These are phyloP conservation scores for Corymbia citriodora DNA, from an alignment of 441 rosid species.

Conservation along the genomic window DNA sequence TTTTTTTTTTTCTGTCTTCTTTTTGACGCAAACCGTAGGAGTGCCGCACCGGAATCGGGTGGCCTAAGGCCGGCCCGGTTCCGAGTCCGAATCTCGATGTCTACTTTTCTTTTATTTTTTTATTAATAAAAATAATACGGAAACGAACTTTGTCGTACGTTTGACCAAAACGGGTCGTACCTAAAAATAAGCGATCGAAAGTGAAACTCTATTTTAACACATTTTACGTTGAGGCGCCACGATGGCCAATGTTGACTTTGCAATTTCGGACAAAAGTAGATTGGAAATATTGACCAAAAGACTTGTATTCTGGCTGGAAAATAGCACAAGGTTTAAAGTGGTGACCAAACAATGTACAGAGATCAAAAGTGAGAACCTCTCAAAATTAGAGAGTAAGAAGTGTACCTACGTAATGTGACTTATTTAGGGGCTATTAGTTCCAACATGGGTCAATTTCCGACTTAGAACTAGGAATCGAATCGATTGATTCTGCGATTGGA, in stretches of 20 bases:
- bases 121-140: background rate
- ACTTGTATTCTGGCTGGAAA: background rate
- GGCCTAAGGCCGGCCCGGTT: background rate
- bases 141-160: background rate
- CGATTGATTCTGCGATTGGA: fast-evolving
- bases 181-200: background rate
- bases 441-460: background rate
- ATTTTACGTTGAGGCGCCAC: fast-evolving
- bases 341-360: background rate
- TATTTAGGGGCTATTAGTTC: background rate
- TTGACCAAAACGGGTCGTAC: background rate
- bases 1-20: too few species aligned
- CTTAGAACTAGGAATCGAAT: background rate
- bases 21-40: background rate
- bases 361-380: background rate
- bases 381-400: background rate
- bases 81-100: background rate
- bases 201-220: background rate
- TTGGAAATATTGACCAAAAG: background rate
- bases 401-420: background rate
- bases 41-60: background rate
- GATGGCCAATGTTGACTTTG: background rate
- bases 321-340: background rate
- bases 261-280: background rate
- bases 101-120: background rate